Base-by-base conservation (phyloP, 192 early-diverging fungal species). In the Backusella psychrophila region DNA sequence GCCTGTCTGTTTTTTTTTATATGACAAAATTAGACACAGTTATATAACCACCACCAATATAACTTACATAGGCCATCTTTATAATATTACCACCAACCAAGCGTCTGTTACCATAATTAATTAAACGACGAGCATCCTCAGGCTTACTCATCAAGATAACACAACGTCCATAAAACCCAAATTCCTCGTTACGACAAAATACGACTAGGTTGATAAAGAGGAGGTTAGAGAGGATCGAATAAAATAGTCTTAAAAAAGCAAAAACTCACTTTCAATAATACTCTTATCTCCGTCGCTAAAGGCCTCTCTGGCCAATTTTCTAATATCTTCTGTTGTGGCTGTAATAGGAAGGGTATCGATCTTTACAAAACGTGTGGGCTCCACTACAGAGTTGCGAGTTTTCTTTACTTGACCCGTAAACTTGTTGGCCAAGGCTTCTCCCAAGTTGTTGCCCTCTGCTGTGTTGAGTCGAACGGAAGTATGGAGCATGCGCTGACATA, bases 311-410 rank as follows among this genome's bases (percentile, higher is more conserved):
- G 76, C 80, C 19, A 81, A 34, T 36, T 77, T 77, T 66, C 26
- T 33, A 11, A 81, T 72, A 66, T 81, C 80, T 56, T 81, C 80
- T 34, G 59, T 59, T 11, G 80, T 81, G 31, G 52, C 76, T 36
- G 80, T 81, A 1, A 34, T 15, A 67, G 80, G 80, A 41, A 81
- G 23, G 38, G 71, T 41, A 26, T 81, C 73, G 49, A 81, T 53
- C 21, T 31, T 38, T 26, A 81, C 69, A 69, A 78, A 39, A 21
- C 66, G 49, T 34, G 76, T 74, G 29, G 73, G 56, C 9, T 71
- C 70, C 14, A 31, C 39, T 44, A 34, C 15, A 29, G 35, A 42
- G 38, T 59, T 29, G 21, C 63, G 36, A 66, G 35, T 31, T 36
- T 35, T 56, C 21, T 59, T 53, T n/a, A 59, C 71, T 69, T 66